phyloP scores from a whole-genome alignment of 306 rosid genomes.

The Quillaja saponaria region DNA sequence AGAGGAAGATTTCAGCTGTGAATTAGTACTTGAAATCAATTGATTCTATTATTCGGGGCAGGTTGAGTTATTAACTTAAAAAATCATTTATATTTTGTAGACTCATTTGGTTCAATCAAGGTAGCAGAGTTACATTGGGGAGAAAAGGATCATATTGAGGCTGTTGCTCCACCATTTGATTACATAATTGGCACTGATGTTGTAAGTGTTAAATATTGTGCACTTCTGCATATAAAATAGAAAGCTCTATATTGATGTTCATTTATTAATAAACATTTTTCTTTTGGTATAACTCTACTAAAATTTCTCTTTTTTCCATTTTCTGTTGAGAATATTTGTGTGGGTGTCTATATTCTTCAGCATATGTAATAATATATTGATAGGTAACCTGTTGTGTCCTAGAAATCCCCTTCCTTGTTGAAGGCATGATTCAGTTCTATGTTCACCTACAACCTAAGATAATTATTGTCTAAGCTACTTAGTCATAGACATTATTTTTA shows the following conservation, averaged over 20 bases:
- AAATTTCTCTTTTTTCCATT: no score
- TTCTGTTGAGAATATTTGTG: no score
- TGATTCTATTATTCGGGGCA: constrained; percentile 13
- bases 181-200: constrained; percentile 89
- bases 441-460: no score
- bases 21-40: constrained; percentile 6
- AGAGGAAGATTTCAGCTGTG: no score
- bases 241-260: neutral
- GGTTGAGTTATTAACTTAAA: constrained; percentile 31
- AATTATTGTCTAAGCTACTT: no score
- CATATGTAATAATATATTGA: no score
- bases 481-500: no score
- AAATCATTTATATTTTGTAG: constrained; percentile 43
- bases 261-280: neutral
- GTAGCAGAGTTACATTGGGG: constrained; percentile 91
- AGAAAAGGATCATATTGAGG: constrained; percentile 68
- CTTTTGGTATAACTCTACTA: neutral
- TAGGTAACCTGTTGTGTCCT: no score
- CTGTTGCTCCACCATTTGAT: constrained; percentile 87
- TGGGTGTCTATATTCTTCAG: no score
- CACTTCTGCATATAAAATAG: constrained; percentile 22
- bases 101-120: constrained; percentile 77
- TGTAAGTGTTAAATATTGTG: constrained; percentile 50
- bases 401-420: no score
- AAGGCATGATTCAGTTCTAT: no score